Evolutionary conservation across 495 filamentous ascomycete genomes (phyloP).

Genomic region (Hypoxylon trugodes): DNA sequence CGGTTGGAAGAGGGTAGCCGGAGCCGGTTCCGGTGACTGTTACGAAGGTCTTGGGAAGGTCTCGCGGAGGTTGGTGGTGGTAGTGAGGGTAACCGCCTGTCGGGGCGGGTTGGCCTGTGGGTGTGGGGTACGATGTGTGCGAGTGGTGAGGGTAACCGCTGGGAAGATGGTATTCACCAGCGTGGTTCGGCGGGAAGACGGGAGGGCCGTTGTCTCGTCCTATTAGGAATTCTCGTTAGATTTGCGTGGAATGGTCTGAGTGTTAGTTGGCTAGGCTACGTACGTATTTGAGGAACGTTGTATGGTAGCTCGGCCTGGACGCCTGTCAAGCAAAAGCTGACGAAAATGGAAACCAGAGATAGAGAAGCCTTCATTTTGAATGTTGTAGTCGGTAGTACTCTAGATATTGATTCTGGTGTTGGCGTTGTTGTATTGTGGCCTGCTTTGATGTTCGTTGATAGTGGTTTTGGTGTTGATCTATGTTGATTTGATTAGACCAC

Average conservation of each 20-base stretch:
- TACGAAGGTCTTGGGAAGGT: too few species aligned
- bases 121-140: too few species aligned
- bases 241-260: too few species aligned
- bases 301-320: slow-evolving; percentile 34
- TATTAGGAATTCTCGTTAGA: too few species aligned
- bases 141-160: slow-evolving; percentile 10
- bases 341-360: slow-evolving; percentile 15
- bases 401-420: not conserved
- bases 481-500: not conserved
- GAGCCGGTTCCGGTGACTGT: too few species aligned
- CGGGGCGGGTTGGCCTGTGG: too few species aligned
- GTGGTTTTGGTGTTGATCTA: too few species aligned
- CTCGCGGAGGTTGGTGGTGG: too few species aligned
- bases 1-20: too few species aligned
- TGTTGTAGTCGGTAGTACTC: not conserved
- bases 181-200: not conserved
- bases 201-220: slow-evolving; percentile 2
- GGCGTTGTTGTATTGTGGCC: not conserved
- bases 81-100: too few species aligned
- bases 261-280: too few species aligned
- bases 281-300: slow-evolving; percentile 19
- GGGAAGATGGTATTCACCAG: too few species aligned
- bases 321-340: slow-evolving; percentile 31
- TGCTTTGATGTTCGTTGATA: not conserved
- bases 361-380: slow-evolving; percentile 35